These are phyloP conservation scores for Ensete ventricosum DNA, from an alignment of 176 grass and related monocot species.

Conservation along the genomic window DNA sequence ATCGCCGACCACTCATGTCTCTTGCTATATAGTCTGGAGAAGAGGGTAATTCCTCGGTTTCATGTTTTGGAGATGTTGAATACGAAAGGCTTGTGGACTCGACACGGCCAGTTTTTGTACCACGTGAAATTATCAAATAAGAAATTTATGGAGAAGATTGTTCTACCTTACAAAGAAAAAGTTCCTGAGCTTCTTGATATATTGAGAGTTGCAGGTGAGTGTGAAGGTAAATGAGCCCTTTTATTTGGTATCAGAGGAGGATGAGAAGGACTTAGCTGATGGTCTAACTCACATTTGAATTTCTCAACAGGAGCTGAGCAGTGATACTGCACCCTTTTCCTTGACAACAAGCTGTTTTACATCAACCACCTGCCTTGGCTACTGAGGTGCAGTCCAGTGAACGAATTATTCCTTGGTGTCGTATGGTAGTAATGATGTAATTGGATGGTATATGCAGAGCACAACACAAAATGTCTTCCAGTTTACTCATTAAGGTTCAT, in stretches of 20 bases:
- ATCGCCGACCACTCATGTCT: background rate
- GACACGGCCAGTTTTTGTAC: constrained; percentile 11
- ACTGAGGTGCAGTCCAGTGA: too few relatives aligned
- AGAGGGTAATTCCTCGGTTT: constrained; percentile 30
- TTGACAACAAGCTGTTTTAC: too few relatives aligned
- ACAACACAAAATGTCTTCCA: too few relatives aligned
- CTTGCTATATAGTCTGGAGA: constrained; percentile 33
- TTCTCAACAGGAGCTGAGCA: too few relatives aligned
- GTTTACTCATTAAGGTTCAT: too few relatives aligned
- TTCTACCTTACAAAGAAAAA: constrained; percentile 24
- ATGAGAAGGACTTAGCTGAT: too few relatives aligned
- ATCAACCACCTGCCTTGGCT: too few relatives aligned
- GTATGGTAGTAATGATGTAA: constrained; percentile 22
- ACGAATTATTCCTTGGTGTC: background rate
- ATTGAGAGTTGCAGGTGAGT: background rate
- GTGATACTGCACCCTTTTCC: too few relatives aligned
- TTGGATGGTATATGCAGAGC: constrained; percentile 16
- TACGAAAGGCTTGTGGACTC: constrained; percentile 22
- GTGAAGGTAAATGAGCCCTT: background rate
- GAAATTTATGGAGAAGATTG: constrained; percentile 22
- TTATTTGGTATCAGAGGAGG: background rate
- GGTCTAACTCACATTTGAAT: too few relatives aligned
- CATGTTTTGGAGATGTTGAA: constrained; percentile 32
- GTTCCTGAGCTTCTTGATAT: constrained; percentile 30
- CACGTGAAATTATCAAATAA: background rate